Evolutionary conservation across 2,329 filamentous ascomycete species (phyloP), one percentile per base, ranked within the genome.

Genomic region (Pestalotiopsis fici): DNA sequence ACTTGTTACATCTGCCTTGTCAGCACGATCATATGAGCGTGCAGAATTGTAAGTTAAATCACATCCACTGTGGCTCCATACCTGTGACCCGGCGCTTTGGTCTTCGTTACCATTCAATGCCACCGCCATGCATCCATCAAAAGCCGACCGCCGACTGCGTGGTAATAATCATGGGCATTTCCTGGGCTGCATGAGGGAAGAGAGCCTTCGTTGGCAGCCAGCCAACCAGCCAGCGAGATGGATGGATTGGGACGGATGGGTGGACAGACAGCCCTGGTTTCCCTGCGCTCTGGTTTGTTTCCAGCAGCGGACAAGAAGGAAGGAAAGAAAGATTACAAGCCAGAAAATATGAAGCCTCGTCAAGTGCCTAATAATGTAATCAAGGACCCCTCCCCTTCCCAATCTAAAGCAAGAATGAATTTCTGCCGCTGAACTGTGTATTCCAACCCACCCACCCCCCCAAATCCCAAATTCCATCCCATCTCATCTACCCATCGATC

Each of bases 81-180:
- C 55, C 55, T 60, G 57, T 39, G 57, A 60, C 57, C 57, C 57
- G 37, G 57, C 57, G 57, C 27, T 60, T 60, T 60, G 57, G 27
- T 60, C 27, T 37, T 60, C 31, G 57, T 35, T 60, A 31, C 57
- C 57, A 60, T 37, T 60, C 57, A 60, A 50, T 60, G 57, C 57
- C 57, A 27, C 12, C 57, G 57, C 28, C 27, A 27, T 60, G 13
- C 25, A 27, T 23, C 25, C 50, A n/a, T 23, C 55, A 27, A 60
- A 31, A 31, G 57, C 27, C 57, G 43, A 21, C 43, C 43, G 15
- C 43, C 43, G 15, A n/a, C 27, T 60, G 57, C 27, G 31, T 60
- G 57, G 25, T 31, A 60, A 27, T 23, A n/a, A 57, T n/a, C n/a
- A n/a, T 9, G 57, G 57, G 13, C 25, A 31, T 31, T 60, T 60